phyloP scores from a whole-genome alignment of 129 eudicot species.

The Kitagawia praeruptora region DNA sequence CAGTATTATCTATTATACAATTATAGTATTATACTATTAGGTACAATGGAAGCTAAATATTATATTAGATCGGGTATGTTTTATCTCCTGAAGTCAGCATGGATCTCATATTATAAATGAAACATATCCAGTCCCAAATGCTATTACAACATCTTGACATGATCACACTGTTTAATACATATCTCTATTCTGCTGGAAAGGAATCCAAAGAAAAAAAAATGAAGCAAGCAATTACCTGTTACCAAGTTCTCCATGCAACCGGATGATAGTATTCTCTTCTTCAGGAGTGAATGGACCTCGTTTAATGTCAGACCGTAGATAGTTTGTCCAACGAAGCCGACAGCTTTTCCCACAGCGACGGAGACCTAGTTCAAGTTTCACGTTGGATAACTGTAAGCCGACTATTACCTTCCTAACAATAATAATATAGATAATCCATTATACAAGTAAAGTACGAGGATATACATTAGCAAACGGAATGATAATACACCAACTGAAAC shows the following conservation, averaged over 20 bases:
- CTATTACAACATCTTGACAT: not conserved
- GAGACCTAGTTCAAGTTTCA: conserved; percentile 40
- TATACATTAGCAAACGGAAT: not conserved
- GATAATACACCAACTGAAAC: not conserved
- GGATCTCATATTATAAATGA: not conserved
- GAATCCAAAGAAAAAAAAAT: not conserved
- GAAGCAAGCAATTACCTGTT: conserved; percentile 55
- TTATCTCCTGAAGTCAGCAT: not conserved
- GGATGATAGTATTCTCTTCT: conserved; percentile 57
- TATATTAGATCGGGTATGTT: not conserved
- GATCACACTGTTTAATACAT: not conserved
- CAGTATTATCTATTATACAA: not conserved
- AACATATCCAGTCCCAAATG: not conserved
- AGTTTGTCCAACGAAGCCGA: conserved; percentile 87
- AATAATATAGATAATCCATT: not conserved
- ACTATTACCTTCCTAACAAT: not conserved
- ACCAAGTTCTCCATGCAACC: conserved; percentile 56
- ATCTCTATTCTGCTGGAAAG: not conserved
- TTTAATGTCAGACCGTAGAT: conserved; percentile 83
- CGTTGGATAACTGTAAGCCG: not conserved
- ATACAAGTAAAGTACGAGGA: not conserved
- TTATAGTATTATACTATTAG: not conserved
- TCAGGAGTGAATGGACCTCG: conserved; percentile 71
- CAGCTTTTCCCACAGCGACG: conserved; percentile 88
- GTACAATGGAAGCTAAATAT: not conserved